Conservation (phyloP, 306 rosid genomes). For the Arachis stenosperma region DNA sequence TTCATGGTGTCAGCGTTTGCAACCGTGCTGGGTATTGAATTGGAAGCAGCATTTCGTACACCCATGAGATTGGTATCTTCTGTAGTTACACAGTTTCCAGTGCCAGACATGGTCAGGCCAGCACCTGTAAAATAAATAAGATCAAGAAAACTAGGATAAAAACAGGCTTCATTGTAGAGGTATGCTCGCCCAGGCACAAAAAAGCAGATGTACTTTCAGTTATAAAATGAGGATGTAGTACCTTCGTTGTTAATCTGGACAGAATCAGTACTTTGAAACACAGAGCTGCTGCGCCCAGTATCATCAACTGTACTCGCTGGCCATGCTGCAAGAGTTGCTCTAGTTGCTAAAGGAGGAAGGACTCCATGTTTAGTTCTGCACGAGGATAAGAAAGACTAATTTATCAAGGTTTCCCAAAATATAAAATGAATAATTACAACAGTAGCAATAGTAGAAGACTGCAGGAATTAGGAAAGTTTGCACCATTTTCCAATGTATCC, state of each 20-base stretch:
- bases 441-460: constrained; percentile 11
- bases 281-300: constrained; percentile 41
- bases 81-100: constrained; percentile 39
- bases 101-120: constrained; percentile 39
- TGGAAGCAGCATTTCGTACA: constrained; percentile 50
- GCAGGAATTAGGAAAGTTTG: constrained; percentile 27
- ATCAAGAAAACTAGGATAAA: constrained; percentile 19
- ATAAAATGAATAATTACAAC: background rate
- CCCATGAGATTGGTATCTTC: constrained; percentile 42
- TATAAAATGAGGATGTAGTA: constrained; percentile 41
- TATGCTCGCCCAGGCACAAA: background rate
- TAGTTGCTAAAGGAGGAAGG: constrained; percentile 74
- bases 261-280: constrained; percentile 34
- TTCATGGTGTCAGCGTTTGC: constrained; percentile 44
- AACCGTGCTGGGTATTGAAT: constrained; percentile 39
- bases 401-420: constrained; percentile 4
- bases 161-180: background rate
- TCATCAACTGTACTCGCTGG: constrained; percentile 52
- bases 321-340: constrained; percentile 94
- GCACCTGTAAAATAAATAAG: constrained; percentile 50
- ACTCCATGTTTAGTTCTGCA: constrained; percentile 73
- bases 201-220: background rate
- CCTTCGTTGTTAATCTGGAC: constrained; percentile 54
- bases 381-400: constrained; percentile 31
- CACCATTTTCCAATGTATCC: constrained; percentile 6